These are phyloP conservation scores for Volvox reticuliferus DNA, from an alignment of 139 green algal genomes.

Conservation along the genomic window DNA sequence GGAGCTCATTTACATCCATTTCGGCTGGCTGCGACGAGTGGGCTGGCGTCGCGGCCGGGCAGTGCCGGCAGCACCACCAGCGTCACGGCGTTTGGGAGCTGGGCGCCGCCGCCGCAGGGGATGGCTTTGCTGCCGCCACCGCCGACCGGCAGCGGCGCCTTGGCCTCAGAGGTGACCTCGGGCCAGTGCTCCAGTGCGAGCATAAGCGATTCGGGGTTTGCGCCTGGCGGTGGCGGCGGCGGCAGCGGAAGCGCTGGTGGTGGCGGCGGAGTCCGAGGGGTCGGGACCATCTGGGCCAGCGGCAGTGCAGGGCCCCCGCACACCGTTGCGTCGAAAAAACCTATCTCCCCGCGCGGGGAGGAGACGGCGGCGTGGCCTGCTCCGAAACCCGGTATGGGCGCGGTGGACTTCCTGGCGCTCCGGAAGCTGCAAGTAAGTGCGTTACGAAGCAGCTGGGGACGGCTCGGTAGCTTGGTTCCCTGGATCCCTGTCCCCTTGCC, in stretches of 20 bases:
- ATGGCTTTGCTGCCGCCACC: neutral
- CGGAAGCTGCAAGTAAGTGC: neutral
- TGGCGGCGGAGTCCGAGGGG: neutral
- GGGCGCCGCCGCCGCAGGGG: neutral
- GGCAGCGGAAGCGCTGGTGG: neutral
- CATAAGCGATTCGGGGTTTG: neutral
- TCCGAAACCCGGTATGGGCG: neutral
- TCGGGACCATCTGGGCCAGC: neutral
- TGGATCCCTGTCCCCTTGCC: neutral
- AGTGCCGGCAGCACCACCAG: neutral
- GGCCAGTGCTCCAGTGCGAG: neutral
- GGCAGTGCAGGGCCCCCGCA: neutral
- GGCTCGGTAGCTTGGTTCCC: neutral
- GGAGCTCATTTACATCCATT: neutral
- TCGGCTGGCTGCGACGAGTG: neutral
- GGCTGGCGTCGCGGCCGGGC: neutral
- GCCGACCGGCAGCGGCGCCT: neutral
- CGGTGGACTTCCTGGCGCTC: neutral
- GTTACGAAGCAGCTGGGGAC: neutral
- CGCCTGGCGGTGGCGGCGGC: neutral
- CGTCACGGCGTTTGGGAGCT: neutral
- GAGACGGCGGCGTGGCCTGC: neutral
- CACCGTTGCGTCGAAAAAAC: neutral
- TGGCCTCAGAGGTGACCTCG: neutral
- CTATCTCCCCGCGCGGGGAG: neutral